These are phyloP conservation scores for Paecilomyces variotii DNA, from an alignment of 2,329 filamentous ascomycete genomes.

Conservation along the genomic window DNA sequence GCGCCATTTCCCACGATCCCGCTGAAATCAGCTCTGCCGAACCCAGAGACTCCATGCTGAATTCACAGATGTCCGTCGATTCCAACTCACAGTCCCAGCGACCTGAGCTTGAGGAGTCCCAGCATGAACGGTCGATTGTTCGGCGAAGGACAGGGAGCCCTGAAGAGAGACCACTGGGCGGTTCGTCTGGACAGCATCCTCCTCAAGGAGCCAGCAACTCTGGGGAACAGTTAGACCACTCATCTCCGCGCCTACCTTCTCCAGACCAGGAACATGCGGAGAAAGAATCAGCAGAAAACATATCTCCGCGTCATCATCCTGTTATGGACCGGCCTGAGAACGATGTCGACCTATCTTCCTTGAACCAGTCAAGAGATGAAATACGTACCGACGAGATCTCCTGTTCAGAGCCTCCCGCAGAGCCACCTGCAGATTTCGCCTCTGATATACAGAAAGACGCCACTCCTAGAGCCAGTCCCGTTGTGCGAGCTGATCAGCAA, in stretches of 20 bases:
- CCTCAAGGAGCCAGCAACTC: background rate
- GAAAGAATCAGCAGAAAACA: background rate
- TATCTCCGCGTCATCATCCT: background rate
- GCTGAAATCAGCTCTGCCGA: background rate
- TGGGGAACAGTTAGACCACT: background rate
- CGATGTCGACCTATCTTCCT: background rate
- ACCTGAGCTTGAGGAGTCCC: background rate
- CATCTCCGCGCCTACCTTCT: too few species aligned
- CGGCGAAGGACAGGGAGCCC: background rate
- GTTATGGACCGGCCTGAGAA: background rate
- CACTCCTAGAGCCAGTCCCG: constrained; percentile 4
- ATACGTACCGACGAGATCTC: background rate
- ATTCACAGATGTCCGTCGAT: background rate
- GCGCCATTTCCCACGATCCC: background rate
- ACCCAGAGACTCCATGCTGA: background rate
- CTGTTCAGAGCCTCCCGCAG: background rate
- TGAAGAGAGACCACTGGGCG: background rate
- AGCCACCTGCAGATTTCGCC: background rate
- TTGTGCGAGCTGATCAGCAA: constrained; percentile 13
- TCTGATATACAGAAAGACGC: background rate
- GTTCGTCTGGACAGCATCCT: background rate
- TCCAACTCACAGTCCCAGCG: background rate
- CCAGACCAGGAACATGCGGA: too few species aligned
- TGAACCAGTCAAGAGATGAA: background rate
- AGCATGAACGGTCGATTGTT: background rate